Conservation (phyloP, 2,329 filamentous ascomycete species). For the Trichoderma hamatum region DNA sequence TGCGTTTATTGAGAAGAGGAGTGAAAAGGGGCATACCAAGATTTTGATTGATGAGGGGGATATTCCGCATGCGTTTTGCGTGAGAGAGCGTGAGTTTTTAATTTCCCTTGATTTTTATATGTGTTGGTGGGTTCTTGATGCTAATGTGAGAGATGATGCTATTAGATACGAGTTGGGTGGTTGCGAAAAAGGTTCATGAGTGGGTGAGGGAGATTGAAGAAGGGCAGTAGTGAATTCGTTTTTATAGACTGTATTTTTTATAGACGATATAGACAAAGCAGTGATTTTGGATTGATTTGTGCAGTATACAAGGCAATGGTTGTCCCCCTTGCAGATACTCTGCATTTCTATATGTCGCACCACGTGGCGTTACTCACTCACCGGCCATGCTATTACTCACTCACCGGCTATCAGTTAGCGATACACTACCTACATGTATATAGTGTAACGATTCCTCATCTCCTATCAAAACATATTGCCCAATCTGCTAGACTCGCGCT, state of each 20-base stretch:
- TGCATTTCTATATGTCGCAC: background rate
- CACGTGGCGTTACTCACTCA: background rate
- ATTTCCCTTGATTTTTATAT: background rate
- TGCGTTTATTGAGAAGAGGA: constrained; percentile 54
- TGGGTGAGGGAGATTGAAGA: constrained; percentile 39
- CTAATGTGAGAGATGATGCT: constrained; percentile 15
- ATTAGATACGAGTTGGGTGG: constrained; percentile 35
- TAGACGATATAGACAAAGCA: background rate
- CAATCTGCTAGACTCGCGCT: background rate
- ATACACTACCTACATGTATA: too few relatives aligned
- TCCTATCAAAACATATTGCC: background rate
- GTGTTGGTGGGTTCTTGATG: background rate
- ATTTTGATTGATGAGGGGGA: constrained; percentile 59
- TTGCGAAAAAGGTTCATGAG: constrained; percentile 37
- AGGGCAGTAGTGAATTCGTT: background rate
- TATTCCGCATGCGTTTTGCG: constrained; percentile 64
- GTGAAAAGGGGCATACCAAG: constrained; percentile 46
- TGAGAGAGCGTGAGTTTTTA: constrained; percentile 40
- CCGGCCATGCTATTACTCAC: background rate
- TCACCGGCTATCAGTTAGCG: background rate
- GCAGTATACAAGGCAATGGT: background rate
- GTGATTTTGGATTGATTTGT: background rate
- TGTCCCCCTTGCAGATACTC: background rate
- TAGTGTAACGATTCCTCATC: background rate
- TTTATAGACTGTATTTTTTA: background rate